These are phyloP conservation scores for Globisporangium mamillatum DNA, from an alignment of 352 stramenopile genomes.

Conservation along the genomic window DNA sequence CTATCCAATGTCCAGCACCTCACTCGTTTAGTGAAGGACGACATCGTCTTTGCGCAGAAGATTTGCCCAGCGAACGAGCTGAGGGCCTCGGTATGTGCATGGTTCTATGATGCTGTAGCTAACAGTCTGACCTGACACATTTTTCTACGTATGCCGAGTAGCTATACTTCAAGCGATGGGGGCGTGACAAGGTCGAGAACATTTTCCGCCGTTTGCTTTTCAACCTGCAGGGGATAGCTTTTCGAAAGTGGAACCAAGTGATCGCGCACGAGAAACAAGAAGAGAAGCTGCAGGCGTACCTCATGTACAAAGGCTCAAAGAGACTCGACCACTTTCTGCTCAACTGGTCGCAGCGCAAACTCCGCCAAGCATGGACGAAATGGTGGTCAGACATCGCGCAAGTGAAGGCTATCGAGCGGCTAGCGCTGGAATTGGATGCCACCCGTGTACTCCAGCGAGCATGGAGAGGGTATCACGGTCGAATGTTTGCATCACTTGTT, in stretches of 20 bases:
- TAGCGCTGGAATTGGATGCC: conserved; percentile 43
- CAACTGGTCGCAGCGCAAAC: conserved; percentile 69
- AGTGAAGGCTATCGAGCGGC: conserved; percentile 49
- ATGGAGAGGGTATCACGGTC: conserved; percentile 44
- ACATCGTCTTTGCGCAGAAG: conserved; percentile 66
- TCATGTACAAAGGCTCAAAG: conserved; percentile 79
- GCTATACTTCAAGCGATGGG: conserved; percentile 82
- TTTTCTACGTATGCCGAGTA: conserved; percentile 5
- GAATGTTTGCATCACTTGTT: conserved; percentile 44
- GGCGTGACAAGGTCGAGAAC: conserved; percentile 67
- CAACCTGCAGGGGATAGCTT: conserved; percentile 61
- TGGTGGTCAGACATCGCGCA: conserved; percentile 61
- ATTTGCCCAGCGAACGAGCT: conserved; percentile 65
- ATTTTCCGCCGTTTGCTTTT: conserved; percentile 72
- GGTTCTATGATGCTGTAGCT: not conserved
- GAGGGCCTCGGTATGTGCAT: conserved; percentile 39
- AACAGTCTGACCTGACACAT: not conserved
- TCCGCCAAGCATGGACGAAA: conserved; percentile 63
- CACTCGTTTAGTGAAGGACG: conserved; percentile 66
- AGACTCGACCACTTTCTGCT: conserved; percentile 67
- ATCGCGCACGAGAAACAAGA: conserved; percentile 64
- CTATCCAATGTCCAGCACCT: conserved; percentile 64
- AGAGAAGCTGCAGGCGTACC: conserved; percentile 65
- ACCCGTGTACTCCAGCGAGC: conserved; percentile 61
- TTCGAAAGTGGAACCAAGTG: conserved; percentile 51